These are phyloP conservation scores for Phytophthora syringae DNA, from an alignment of 352 stramenopile genomes.

Conservation along the genomic window DNA sequence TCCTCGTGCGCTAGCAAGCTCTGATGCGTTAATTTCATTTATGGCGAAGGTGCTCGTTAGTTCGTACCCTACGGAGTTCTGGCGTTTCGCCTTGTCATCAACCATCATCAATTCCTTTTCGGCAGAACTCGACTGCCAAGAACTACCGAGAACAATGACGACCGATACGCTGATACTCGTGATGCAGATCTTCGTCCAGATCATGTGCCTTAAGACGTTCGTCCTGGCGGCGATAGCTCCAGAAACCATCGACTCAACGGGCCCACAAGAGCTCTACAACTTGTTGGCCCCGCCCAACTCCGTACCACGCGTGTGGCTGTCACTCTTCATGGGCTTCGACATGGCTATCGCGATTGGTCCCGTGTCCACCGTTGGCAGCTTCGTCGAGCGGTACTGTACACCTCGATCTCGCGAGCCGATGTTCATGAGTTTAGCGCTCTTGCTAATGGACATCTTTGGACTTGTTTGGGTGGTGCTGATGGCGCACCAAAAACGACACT, in stretches of 20 bases:
- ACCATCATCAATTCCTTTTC: background rate
- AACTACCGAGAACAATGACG: background rate
- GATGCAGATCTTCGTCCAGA: slow-evolving; percentile 8
- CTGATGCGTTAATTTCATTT: too few species aligned
- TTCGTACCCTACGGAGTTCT: too few species aligned
- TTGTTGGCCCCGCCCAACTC: slow-evolving; percentile 10
- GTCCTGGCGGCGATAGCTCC: background rate
- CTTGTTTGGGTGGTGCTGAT: slow-evolving; percentile 1
- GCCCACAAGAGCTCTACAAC: slow-evolving; percentile 8
- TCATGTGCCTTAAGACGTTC: slow-evolving; percentile 6
- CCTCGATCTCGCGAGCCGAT: slow-evolving; percentile 1
- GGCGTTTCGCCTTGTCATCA: too few species aligned
- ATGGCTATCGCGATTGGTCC: slow-evolving; percentile 1
- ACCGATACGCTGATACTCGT: slow-evolving; percentile 2
- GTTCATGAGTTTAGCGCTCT: slow-evolving; percentile 2
- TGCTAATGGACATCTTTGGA: background rate
- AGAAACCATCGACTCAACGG: background rate
- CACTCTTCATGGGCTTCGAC: slow-evolving; percentile 5
- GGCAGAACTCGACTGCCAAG: too few species aligned
- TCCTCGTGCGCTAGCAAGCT: too few species aligned
- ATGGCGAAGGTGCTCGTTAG: too few species aligned
- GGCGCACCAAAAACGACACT: background rate
- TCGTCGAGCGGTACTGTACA: slow-evolving; percentile 38
- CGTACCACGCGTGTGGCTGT: slow-evolving; percentile 6
- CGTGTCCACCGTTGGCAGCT: slow-evolving; percentile 22